Conservation (phyloP, 768 basidiomycete species). For the Tricholomella constricta region DNA sequence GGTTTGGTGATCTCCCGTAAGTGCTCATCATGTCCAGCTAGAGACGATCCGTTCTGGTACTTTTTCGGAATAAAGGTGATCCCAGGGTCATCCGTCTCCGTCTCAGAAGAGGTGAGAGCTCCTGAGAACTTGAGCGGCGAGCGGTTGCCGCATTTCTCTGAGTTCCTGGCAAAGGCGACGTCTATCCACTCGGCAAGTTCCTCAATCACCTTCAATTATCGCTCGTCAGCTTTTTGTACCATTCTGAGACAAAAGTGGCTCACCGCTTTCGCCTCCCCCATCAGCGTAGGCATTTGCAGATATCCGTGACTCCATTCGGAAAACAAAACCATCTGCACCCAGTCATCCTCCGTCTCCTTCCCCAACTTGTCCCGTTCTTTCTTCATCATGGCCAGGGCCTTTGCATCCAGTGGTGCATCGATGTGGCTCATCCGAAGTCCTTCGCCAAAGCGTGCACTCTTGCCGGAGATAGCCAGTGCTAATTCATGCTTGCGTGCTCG, state of each 20-base stretch:
- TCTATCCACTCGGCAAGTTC: conserved; percentile 93
- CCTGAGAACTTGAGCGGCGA: background rate
- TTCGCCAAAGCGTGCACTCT: conserved; percentile 65
- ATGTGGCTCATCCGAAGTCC: conserved; percentile 59
- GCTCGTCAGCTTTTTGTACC: conserved; percentile 1
- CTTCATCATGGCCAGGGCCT: conserved; percentile 43
- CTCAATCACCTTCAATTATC: conserved; percentile 52
- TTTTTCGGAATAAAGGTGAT: conserved; percentile 61
- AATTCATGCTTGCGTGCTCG: conserved; percentile 77
- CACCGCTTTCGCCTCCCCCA: conserved; percentile 75
- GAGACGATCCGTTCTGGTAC: conserved; percentile 17
- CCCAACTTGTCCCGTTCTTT: conserved; percentile 62
- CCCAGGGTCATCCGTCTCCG: conserved; percentile 68
- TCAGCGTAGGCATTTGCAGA: conserved; percentile 89
- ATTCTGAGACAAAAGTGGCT: conserved; percentile 16
- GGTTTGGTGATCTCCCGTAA: background rate
- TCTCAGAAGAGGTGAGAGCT: conserved; percentile 42
- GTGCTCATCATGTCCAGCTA: background rate
- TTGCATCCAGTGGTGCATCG: conserved; percentile 34
- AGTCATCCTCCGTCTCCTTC: conserved; percentile 83
- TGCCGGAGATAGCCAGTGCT: conserved; percentile 58
- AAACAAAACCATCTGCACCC: conserved; percentile 92
- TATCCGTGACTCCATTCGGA: conserved; percentile 98
- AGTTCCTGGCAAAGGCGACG: conserved; percentile 50
- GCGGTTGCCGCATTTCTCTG: conserved; percentile 11